These are phyloP conservation scores for Daedalea quercina DNA, from an alignment of 768 basidiomycete genomes.

Conservation along the genomic window DNA sequence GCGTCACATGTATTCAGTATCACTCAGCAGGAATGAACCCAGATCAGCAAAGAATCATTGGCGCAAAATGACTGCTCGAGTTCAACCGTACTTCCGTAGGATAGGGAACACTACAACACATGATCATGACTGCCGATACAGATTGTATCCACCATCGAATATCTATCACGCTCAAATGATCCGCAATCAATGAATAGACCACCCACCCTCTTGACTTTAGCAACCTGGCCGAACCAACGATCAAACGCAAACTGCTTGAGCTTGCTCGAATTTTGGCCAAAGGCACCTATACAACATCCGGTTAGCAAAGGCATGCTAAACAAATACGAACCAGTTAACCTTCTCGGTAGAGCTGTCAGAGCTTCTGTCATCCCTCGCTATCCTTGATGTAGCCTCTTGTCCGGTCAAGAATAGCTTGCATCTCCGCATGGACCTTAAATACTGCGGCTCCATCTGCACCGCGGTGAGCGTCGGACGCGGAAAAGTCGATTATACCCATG, in stretches of 20 bases:
- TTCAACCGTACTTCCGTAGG: too few relatives aligned
- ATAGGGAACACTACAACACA: too few relatives aligned
- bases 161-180: too few relatives aligned
- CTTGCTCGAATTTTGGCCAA: neutral
- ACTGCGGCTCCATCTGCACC: constrained; percentile 7
- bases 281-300: neutral
- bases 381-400: constrained; percentile 1
- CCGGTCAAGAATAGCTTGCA: constrained; percentile 1
- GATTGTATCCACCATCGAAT: too few relatives aligned
- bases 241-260: constrained; percentile 6
- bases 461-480: neutral
- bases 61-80: too few relatives aligned
- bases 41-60: too few relatives aligned
- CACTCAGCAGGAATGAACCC: too few relatives aligned
- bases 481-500: neutral
- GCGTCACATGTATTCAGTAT: neutral
- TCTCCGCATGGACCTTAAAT: constrained; percentile 1
- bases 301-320: neutral
- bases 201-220: neutral
- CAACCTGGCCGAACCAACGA: constrained; percentile 7
- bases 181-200: too few relatives aligned
- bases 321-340: too few relatives aligned
- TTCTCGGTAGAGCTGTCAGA: constrained; percentile 3
- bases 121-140: too few relatives aligned
- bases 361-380: neutral